Conservation (phyloP, 164 flowering plant genomes). For the Vitis cinerea region DNA sequence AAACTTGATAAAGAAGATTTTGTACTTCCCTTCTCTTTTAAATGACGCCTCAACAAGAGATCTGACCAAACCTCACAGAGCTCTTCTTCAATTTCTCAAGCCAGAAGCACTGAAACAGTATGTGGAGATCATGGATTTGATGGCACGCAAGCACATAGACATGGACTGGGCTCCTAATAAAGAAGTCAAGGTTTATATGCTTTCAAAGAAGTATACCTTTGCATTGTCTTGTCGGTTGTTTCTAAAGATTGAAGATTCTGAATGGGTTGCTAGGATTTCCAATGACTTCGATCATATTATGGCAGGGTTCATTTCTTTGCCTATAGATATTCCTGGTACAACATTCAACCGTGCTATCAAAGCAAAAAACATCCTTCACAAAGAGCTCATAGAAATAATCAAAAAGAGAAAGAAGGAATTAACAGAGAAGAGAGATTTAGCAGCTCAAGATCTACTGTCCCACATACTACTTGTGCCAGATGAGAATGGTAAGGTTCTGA, state of each 20-base stretch:
- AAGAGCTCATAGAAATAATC: too few relatives aligned
- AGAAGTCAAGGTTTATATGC: background rate
- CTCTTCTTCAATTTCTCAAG: slow-evolving; percentile 3
- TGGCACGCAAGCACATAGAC: background rate
- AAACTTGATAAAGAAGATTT: background rate
- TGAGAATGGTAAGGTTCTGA: background rate
- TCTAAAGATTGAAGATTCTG: slow-evolving; percentile 10
- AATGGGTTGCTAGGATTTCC: background rate
- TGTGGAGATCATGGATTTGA: slow-evolving; percentile 11
- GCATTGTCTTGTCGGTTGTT: slow-evolving; percentile 28
- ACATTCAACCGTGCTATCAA: too few relatives aligned
- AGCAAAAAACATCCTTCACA: too few relatives aligned
- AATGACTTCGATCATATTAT: background rate
- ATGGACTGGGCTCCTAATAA: too few relatives aligned
- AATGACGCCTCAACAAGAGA: background rate
- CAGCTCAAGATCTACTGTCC: background rate
- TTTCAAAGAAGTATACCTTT: slow-evolving; percentile 20
- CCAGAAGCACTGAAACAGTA: slow-evolving; percentile 9
- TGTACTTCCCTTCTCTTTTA: background rate
- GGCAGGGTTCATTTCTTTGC: slow-evolving; percentile 1
- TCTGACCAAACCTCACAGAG: background rate
- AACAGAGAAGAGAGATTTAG: background rate
- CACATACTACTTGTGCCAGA: background rate
- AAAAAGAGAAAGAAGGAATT: background rate
- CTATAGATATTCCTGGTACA: background rate